These are phyloP conservation scores for Lathyrus oleraceus DNA, from an alignment of 306 rosid species.

Conservation along the genomic window DNA sequence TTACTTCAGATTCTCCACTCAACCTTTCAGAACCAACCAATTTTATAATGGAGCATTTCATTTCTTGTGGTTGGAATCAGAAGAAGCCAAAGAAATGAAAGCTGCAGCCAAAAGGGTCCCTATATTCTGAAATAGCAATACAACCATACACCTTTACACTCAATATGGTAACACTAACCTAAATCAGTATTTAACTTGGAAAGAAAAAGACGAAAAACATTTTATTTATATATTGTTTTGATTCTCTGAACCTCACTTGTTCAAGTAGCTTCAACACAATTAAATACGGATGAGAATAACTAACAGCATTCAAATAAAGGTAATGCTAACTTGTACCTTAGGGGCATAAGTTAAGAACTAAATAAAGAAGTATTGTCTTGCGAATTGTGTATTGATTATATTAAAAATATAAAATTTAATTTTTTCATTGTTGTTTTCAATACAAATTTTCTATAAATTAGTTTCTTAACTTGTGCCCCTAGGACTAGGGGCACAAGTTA, in stretches of 20 bases:
- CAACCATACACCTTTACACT: not conserved
- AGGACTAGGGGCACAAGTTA: too few species aligned
- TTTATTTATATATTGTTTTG: not conserved
- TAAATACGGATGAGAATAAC: too few species aligned
- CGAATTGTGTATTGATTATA: too few species aligned
- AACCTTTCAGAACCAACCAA: not conserved
- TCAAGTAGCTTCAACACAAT: not conserved
- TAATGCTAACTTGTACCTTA: too few species aligned
- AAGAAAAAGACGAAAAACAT: not conserved
- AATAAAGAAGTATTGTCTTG: too few species aligned
- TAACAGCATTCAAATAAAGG: too few species aligned
- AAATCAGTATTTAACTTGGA: not conserved
- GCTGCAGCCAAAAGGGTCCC: not conserved
- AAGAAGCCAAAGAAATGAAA: not conserved
- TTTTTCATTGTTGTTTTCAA: too few species aligned
- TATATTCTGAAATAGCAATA: not conserved
- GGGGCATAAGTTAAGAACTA: too few species aligned
- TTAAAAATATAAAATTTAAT: too few species aligned
- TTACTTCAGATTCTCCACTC: not conserved
- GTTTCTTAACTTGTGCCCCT: too few species aligned
- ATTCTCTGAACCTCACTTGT: not conserved
- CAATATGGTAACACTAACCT: not conserved
- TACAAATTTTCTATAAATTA: too few species aligned
- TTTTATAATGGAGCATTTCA: not conserved
- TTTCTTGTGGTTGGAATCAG: constrained; percentile 5